Percentiles rank a stretch among this genome's conserved stretches.
phyloP scores from a whole-genome alignment of 495 filamentous ascomycete genomes.

The Diplogelasinospora grovesii region DNA sequence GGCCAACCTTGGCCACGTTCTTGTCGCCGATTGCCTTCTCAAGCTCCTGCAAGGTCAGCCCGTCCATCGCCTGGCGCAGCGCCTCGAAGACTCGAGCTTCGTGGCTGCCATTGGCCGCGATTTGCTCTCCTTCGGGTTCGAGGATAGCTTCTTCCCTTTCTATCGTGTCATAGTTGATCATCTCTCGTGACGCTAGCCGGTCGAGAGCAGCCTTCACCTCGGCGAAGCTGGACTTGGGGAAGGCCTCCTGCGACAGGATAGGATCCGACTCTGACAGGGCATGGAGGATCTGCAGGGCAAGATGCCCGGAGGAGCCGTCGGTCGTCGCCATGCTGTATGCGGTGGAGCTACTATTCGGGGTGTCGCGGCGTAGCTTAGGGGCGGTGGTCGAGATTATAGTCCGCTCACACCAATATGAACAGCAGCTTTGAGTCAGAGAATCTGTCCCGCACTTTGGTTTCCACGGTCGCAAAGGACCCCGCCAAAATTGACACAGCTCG shows the following conservation, averaged over 20 bases:
- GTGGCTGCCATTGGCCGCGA: slow-evolving; percentile 81
- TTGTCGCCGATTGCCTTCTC: slow-evolving; percentile 68
- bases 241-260: slow-evolving; percentile 66
- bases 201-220: slow-evolving; percentile 83
- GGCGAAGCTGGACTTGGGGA: slow-evolving; percentile 62
- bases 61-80: slow-evolving; percentile 65
- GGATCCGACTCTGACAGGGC: slow-evolving; percentile 58
- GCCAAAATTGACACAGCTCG: no score
- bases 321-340: slow-evolving; percentile 27
- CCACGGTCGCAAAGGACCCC: background rate
- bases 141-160: slow-evolving; percentile 73
- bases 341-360: no score
- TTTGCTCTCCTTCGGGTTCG: slow-evolving; percentile 70
- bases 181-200: slow-evolving; percentile 70
- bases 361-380: no score
- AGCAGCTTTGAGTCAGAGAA: slow-evolving; percentile 2
- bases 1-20: slow-evolving; percentile 81
- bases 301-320: slow-evolving; percentile 36
- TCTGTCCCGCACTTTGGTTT: slow-evolving; percentile 3
- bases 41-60: slow-evolving; percentile 74
- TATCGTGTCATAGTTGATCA: slow-evolving; percentile 78
- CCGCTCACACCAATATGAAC: no score
- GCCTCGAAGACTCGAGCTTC: slow-evolving; percentile 93
- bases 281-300: slow-evolving; percentile 59
- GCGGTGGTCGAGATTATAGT: slow-evolving; percentile 3